A percentile compares a stretch with the other conserved stretches of the same genome.
phyloP scores from a whole-genome alignment of 441 rosid species.

The Breynia disticha region DNA sequence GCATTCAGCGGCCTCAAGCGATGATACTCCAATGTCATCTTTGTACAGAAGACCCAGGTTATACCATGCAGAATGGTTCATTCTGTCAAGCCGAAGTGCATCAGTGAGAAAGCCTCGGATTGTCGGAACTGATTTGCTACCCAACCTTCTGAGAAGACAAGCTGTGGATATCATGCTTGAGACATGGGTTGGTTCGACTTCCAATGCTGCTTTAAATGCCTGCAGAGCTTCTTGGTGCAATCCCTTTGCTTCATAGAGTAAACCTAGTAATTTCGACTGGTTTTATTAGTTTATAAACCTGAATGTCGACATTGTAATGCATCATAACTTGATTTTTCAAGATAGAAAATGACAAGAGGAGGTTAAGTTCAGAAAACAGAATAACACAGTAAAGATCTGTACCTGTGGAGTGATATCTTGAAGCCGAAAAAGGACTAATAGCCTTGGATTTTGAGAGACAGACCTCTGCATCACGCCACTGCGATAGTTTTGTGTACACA shows the following conservation, averaged over 20 bases:
- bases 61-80: conserved; percentile 68
- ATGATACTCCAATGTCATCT: conserved; percentile 38
- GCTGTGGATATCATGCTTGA: conserved; percentile 77
- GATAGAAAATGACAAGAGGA: too few relatives aligned
- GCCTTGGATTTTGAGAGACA: conserved; percentile 81
- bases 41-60: conserved; percentile 61
- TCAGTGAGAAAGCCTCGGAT: conserved; percentile 57
- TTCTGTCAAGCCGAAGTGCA: conserved; percentile 59
- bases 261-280: conserved; percentile 34
- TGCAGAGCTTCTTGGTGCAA: conserved; percentile 48
- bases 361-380: neutral
- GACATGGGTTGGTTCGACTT: conserved; percentile 54
- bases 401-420: conserved; percentile 58
- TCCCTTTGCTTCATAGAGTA: conserved; percentile 54
- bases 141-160: conserved; percentile 34
- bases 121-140: conserved; percentile 30
- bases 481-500: conserved; percentile 60
- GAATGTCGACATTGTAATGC: too few relatives aligned
- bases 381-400: neutral
- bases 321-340: too few relatives aligned
- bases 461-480: conserved; percentile 80
- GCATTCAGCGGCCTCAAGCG: conserved; percentile 64
- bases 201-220: conserved; percentile 49
- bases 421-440: conserved; percentile 50
- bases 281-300: too few relatives aligned